Evolutionary conservation across 2,329 filamentous ascomycete genomes (phyloP).

Genomic region (Purpureocillium lavendulum): DNA sequence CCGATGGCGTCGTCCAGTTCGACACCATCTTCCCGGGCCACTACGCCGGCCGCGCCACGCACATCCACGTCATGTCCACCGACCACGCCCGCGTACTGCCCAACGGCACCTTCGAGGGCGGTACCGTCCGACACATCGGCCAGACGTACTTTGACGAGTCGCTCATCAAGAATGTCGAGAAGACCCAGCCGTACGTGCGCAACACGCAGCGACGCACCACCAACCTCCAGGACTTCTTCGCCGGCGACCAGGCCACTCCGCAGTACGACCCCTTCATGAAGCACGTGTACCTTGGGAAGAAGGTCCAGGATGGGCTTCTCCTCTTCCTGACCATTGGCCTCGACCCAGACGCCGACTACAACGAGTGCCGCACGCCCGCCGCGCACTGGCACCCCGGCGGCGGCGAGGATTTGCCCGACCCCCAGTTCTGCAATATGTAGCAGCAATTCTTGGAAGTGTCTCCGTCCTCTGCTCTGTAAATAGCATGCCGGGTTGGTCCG

Average conservation of each 20-base stretch:
- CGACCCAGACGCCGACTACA: slow-evolving; percentile 17
- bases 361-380: background rate
- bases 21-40: slow-evolving; percentile 34
- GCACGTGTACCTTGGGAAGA: slow-evolving; percentile 47
- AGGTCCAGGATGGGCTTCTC: slow-evolving; percentile 40
- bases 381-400: slow-evolving; percentile 4
- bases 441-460: too few relatives aligned
- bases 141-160: slow-evolving; percentile 52
- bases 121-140: slow-evolving; percentile 49
- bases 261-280: slow-evolving; percentile 50
- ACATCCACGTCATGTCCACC: slow-evolving; percentile 28
- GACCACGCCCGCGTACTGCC: slow-evolving; percentile 23
- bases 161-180: slow-evolving; percentile 38
- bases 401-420: background rate
- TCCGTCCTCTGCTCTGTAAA: too few relatives aligned
- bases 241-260: slow-evolving; percentile 32
- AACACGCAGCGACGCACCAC: slow-evolving; percentile 35
- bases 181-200: slow-evolving; percentile 31
- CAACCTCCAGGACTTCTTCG: slow-evolving; percentile 41
- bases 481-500: too few relatives aligned
- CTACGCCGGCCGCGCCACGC: slow-evolving; percentile 29
- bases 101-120: slow-evolving; percentile 42
- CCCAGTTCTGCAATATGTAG: too few relatives aligned
- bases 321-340: slow-evolving; percentile 46
- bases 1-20: slow-evolving; percentile 31